Evolutionary conservation across 2,329 filamentous ascomycete genomes (phyloP), one percentile per base, ranked within the genome.

Genomic region (Colletotrichum simmondsii): DNA sequence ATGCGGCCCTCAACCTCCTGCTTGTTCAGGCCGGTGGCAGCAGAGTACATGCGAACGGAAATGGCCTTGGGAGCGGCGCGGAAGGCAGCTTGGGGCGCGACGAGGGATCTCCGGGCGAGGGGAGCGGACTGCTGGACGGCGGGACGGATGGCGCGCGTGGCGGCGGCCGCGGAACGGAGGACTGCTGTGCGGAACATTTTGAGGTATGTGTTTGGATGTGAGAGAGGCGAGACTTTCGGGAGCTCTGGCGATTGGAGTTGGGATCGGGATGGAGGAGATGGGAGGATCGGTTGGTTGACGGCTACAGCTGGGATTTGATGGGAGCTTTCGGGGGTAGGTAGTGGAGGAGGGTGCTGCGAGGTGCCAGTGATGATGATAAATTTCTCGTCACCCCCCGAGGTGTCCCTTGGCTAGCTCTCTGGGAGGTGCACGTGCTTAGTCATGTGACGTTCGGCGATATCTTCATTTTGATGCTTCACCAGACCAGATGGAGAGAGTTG

Each of bases 181-280:
- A 97, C 85, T 82, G 94, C 92, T 85, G 94, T 92, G 87, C 96
- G 94, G 90, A 98, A 95, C 96, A 98, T 98, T 77, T 80, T 91
- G 86, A 79, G 5, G 35, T 32, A 75, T 76, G 75, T 71, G 64
- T 52, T 10, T 64, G 5, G 59, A 37, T 68, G 71, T 46, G 46
- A 46, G 32, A 62, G 53, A 14, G 30, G 53, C 28, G 54, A 61
- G 42, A 54, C 62, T 63, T 67, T 68, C 49, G 57, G 28, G 28
- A 54, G 63, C 59, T 69, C 49, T 28, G 26, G 35, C 57, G 72
- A 56, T 54, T 56, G 24, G 7, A 35, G 53, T 64, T 58, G 58
- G 8, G 57, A 32, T 30, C 26, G 65, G 58, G 46, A 66, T 52
- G 65, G 66, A 54, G 37, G 37, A 57, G 65, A 60, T 60, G 70